Evolutionary conservation across 1,284 basidiomycete genomes (phyloP), one percentile per base, ranked within the genome.

Genomic region (Ganoderma resinaceum): DNA sequence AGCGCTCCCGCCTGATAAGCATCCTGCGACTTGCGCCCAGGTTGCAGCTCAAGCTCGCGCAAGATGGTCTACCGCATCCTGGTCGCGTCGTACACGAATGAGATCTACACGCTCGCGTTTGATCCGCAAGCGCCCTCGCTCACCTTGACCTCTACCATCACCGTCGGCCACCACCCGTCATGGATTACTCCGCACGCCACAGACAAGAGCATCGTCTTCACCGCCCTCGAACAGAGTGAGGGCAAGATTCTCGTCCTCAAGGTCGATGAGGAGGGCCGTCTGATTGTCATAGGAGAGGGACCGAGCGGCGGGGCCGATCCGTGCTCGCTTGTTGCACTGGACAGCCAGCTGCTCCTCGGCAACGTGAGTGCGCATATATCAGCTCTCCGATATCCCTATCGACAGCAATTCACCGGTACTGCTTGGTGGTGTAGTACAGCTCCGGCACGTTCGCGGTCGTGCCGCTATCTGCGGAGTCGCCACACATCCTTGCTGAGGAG

Each of bases 181-280:
- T 93, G 92, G 92, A 82, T 93, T 69, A 84, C 87, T 5, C 79
- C 81, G 0, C 85, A 92, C 74, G 87, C 90, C 0, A 80, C 78
- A 0, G 84, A 91, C 70, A 80, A 79, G 38, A 84, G 84, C 7
- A 71, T 91, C 29, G 77, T 91, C 4, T 90, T 82, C 70, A 76
- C 86, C 14, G 81, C 79, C 0, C 78, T 91, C 6, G 91, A 93
- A 73, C 86, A 90, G 69, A 66, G 79, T 0, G 86, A 91, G 53
- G 92, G 92, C 4, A 83, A 83, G 76, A 80, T 90, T 60, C 75
- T 88, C 7, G 85, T 83, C 1, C 67, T 93, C 64, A 86, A 84
- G 73, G 88, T 85, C 74, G 74, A 80, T 52, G 74, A 76, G 18
- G 76, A 81, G 9, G 86, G 87, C 1, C 80, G 82, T 43, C 85